These are phyloP conservation scores for Pittosporum tobira DNA, from an alignment of 129 eudicot species.

Conservation along the genomic window DNA sequence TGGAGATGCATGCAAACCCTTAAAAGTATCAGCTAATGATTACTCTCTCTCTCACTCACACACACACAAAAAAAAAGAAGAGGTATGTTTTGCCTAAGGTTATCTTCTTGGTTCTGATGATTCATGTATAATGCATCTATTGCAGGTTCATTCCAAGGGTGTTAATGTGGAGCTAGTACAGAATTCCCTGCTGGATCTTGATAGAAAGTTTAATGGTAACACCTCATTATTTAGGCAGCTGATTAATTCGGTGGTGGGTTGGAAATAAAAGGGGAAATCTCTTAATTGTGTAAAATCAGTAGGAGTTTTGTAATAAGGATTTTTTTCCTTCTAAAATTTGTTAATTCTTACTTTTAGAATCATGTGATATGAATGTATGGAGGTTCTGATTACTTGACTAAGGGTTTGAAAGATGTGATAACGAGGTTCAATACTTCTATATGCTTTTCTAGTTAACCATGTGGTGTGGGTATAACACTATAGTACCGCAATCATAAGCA, in stretches of 20 bases:
- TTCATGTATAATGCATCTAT: constrained; percentile 1
- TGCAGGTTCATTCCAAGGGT: constrained; percentile 91
- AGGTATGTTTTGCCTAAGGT: neutral
- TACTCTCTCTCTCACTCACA: too few relatives aligned
- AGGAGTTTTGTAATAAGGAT: neutral
- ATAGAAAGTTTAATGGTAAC: constrained; percentile 64
- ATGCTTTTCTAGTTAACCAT: neutral
- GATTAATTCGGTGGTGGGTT: neutral
- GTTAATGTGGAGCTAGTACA: constrained; percentile 55
- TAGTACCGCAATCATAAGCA: too few relatives aligned
- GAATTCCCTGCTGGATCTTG: constrained; percentile 41
- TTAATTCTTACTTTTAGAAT: neutral
- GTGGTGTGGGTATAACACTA: neutral
- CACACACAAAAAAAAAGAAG: too few relatives aligned
- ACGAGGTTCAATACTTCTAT: neutral
- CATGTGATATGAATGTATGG: neutral
- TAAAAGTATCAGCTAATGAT: too few relatives aligned
- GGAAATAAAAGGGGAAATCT: neutral
- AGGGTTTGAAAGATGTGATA: neutral
- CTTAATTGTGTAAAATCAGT: neutral
- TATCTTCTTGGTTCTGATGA: constrained; percentile 7
- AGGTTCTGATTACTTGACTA: neutral
- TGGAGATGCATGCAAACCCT: too few relatives aligned
- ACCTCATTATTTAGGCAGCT: neutral
- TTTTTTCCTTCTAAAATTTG: neutral